Percentiles rank a stretch among this genome's conserved stretches.
These are phyloP conservation scores for Ustulina deusta DNA, from an alignment of 2,329 filamentous ascomycete genomes.

Conservation along the genomic window DNA sequence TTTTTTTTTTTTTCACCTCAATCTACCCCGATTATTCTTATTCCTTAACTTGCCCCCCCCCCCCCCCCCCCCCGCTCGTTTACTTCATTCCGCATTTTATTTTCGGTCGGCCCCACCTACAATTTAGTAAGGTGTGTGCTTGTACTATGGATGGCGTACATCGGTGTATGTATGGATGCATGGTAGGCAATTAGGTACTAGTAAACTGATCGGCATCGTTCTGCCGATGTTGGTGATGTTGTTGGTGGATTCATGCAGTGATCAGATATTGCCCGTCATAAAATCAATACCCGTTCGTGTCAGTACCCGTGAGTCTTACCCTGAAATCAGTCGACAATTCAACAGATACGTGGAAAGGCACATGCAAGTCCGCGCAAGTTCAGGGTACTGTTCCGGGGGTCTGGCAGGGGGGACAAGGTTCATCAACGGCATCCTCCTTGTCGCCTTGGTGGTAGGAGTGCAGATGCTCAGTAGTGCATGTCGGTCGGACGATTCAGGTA, in stretches of 20 bases:
- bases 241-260: not conserved
- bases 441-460: not conserved
- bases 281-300: not conserved
- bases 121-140: not conserved
- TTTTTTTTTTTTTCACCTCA: not conserved
- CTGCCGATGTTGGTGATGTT: not conserved
- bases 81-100: not conserved
- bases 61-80: not conserved
- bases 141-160: not conserved
- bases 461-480: not conserved
- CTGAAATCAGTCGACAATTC: slow-evolving; percentile 1
- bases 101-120: slow-evolving; percentile 15
- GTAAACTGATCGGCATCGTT: slow-evolving; percentile 11
- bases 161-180: not conserved
- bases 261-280: not conserved
- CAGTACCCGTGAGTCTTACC: not conserved
- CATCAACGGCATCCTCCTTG: not conserved
- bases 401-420: not conserved
- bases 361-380: not conserved
- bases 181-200: not conserved
- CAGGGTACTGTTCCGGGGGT: not conserved
- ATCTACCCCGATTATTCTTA: no score
- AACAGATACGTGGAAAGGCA: not conserved
- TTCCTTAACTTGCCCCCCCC: not conserved
- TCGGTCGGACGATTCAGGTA: slow-evolving; percentile 23